Percentiles rank a stretch among this genome's conserved stretches.
These are phyloP conservation scores for Pleoardoris graminearum DNA, from an alignment of 2,329 filamentous ascomycete genomes.

Conservation along the genomic window DNA sequence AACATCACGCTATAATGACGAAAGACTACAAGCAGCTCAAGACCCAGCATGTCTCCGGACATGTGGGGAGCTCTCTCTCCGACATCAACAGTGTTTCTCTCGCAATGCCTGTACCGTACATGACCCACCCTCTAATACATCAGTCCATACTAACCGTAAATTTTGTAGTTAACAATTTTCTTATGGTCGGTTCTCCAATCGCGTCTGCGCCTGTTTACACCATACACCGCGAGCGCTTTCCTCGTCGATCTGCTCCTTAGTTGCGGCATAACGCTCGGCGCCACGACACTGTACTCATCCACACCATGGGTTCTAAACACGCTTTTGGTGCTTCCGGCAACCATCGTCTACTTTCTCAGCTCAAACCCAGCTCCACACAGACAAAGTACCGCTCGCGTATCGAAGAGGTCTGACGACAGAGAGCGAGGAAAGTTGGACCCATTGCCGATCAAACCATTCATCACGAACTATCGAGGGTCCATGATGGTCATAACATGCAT, in stretches of 20 bases:
- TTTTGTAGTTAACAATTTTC: constrained; percentile 70
- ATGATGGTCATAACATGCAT: constrained; percentile 92
- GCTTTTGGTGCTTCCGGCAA: constrained; percentile 72
- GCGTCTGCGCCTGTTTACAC: constrained; percentile 79
- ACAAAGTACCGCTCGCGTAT: constrained; percentile 23
- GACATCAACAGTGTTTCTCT: constrained; percentile 88
- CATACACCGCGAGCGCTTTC: constrained; percentile 69
- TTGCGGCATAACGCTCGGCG: constrained; percentile 77
- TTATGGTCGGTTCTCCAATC: constrained; percentile 90
- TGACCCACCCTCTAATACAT: constrained; percentile 19
- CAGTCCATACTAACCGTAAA: constrained; percentile 30
- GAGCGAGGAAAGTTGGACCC: constrained; percentile 46
- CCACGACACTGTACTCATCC: constrained; percentile 81
- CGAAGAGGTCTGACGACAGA: constrained; percentile 22
- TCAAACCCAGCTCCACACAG: constrained; percentile 24
- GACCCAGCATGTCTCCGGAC: constrained; percentile 92
- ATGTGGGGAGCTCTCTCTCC: constrained; percentile 77
- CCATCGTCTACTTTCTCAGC: constrained; percentile 60
- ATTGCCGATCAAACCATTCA: constrained; percentile 84
- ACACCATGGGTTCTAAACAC: constrained; percentile 73
- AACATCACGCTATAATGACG: constrained; percentile 28
- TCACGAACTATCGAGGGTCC: constrained; percentile 85
- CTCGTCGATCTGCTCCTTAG: constrained; percentile 86
- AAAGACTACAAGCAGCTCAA: constrained; percentile 85
- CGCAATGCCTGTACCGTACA: constrained; percentile 72